A percentile compares a stretch with the other conserved stretches of the same genome.
phyloP scores from a whole-genome alignment of 805 yeast genomes.

The Monosporozyma unispora region DNA sequence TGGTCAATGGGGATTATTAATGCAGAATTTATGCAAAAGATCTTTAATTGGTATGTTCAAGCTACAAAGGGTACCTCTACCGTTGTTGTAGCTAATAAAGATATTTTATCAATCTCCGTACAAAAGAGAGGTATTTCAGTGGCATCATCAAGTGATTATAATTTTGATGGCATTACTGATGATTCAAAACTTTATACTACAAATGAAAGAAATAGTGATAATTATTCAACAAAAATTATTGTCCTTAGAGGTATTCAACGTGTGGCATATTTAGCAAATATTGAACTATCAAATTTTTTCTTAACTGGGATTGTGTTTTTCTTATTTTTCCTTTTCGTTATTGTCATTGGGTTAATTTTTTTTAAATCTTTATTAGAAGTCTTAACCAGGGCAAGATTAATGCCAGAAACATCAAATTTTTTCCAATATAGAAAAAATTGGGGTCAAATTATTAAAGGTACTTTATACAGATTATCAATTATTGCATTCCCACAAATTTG shows the following conservation, averaged over 20 bases:
- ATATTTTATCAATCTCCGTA: slow-evolving; percentile 72
- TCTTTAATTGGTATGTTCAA: slow-evolving; percentile 90
- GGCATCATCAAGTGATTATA: slow-evolving; percentile 30
- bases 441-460: slow-evolving; percentile 80
- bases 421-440: slow-evolving; percentile 73
- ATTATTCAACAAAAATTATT: slow-evolving; percentile 57
- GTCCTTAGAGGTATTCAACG: slow-evolving; percentile 87
- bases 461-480: slow-evolving; percentile 71
- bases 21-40: slow-evolving; percentile 65
- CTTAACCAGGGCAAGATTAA: slow-evolving; percentile 45
- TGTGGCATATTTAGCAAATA: slow-evolving; percentile 74
- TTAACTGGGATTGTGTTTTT: slow-evolving; percentile 81
- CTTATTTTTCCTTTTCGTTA: slow-evolving; percentile 61
- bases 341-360: slow-evolving; percentile 44
- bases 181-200: slow-evolving; percentile 53
- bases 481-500: slow-evolving; percentile 84
- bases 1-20: slow-evolving; percentile 93
- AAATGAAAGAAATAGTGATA: slow-evolving; percentile 51
- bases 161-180: slow-evolving; percentile 43
- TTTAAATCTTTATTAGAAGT: slow-evolving; percentile 67
- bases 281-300: slow-evolving; percentile 80
- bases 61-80: slow-evolving; percentile 88
- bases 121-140: slow-evolving; percentile 43
- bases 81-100: slow-evolving; percentile 55
- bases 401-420: slow-evolving; percentile 54